phyloP scores from a whole-genome alignment of 768 basidiomycete species.

The Mycena polygramma region DNA sequence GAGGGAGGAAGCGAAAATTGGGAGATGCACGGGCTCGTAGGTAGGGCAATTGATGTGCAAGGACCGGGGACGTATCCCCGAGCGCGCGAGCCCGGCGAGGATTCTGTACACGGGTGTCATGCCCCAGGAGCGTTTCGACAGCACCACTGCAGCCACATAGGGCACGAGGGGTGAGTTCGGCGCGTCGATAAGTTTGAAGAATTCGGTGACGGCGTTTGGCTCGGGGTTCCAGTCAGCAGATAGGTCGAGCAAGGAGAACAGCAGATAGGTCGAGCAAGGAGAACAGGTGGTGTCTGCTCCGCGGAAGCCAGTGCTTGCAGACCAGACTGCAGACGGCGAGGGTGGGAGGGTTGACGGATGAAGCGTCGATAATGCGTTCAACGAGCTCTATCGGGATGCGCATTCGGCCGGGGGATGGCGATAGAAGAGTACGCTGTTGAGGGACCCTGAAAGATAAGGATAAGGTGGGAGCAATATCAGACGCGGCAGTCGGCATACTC shows the following conservation, averaged over 20 bases:
- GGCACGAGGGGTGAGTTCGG: conserved; percentile 13
- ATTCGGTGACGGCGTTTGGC: conserved; percentile 24
- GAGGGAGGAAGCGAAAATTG: conserved; percentile 22
- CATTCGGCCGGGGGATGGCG: neutral
- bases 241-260: conserved; percentile 35
- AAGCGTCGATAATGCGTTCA: conserved; percentile 38
- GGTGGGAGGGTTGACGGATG: conserved; percentile 16
- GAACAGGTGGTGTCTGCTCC: conserved; percentile 39
- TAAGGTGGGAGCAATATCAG: neutral
- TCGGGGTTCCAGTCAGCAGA: conserved; percentile 34
- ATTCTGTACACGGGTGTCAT: conserved; percentile 27
- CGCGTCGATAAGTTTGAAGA: conserved; percentile 14
- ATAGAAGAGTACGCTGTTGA: too few relatives aligned
- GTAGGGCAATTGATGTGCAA: conserved; percentile 30
- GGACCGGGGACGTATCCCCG: conserved; percentile 15
- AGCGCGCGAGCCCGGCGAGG: conserved; percentile 18
- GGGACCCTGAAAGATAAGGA: neutral
- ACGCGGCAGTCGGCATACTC: neutral
- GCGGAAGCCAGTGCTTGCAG: conserved; percentile 38
- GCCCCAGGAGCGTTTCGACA: conserved; percentile 30
- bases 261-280: conserved; percentile 33
- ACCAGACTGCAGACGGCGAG: conserved; percentile 37
- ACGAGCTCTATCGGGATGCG: conserved; percentile 25
- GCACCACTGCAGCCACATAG: conserved; percentile 14
- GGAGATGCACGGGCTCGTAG: conserved; percentile 26